Conservation (phyloP, 2,329 filamentous ascomycete genomes). For the Colletotrichum viniferum region DNA sequence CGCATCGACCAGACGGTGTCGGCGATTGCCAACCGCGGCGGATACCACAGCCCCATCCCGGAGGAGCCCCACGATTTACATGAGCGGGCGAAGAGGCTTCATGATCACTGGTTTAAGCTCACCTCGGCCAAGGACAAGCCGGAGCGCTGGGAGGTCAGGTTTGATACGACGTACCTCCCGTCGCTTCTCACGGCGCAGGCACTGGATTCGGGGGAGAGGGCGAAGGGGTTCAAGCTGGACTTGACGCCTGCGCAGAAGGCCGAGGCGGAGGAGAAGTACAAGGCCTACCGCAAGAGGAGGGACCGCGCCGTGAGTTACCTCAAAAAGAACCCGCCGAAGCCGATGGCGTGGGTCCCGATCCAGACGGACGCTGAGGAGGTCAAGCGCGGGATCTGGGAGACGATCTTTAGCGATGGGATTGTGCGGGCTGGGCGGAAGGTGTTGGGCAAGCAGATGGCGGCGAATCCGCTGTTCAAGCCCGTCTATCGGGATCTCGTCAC, state of each 20-base stretch:
- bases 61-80: constrained; percentile 16
- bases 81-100: background rate
- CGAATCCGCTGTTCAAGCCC: constrained; percentile 10
- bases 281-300: constrained; percentile 10
- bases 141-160: background rate
- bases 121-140: background rate
- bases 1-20: constrained; percentile 1
- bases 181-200: background rate
- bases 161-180: constrained; percentile 2
- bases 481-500: constrained; percentile 17
- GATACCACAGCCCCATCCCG: constrained; percentile 6
- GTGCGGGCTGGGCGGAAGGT: background rate
- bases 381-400: background rate
- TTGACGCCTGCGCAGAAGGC: background rate
- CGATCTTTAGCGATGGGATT: background rate
- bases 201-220: background rate
- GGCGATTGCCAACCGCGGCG: constrained; percentile 14
- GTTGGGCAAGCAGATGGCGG: background rate
- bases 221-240: background rate
- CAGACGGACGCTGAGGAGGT: background rate
- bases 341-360: constrained; percentile 7
- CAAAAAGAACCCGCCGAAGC: constrained; percentile 11
- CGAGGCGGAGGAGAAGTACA: constrained; percentile 9
- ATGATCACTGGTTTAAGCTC: constrained; percentile 1
- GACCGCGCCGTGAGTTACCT: constrained; percentile 14